Percentiles rank a stretch among this genome's conserved stretches.
These are phyloP conservation scores for Rossbeevera mucosa DNA, from an alignment of 768 basidiomycete species.

Conservation along the genomic window DNA sequence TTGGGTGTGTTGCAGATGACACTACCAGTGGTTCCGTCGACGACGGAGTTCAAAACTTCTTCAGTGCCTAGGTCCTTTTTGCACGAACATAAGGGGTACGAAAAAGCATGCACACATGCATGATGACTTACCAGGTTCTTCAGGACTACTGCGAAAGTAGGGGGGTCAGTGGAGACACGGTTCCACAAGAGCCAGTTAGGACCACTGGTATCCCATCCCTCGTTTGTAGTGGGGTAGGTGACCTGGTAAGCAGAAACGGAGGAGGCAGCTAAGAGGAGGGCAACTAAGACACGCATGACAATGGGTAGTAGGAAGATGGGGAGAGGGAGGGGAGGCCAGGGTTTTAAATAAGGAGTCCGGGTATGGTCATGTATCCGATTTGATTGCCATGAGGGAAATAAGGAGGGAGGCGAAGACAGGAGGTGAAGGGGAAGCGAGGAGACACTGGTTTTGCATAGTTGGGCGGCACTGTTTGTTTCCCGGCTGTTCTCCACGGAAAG, in stretches of 20 bases:
- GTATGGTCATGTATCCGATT: constrained; percentile 4
- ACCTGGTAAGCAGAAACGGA: constrained; percentile 63
- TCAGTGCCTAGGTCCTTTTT: neutral
- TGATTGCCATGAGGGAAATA: constrained; percentile 15
- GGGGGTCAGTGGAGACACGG: constrained; percentile 59
- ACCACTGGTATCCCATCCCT: constrained; percentile 57
- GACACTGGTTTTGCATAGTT: no score
- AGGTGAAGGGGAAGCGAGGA: no score
- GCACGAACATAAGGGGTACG: neutral
- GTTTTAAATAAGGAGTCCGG: neutral
- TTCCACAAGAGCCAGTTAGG: constrained; percentile 56
- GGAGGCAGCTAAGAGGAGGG: constrained; percentile 47
- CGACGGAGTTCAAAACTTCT: constrained; percentile 54
- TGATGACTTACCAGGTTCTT: constrained; percentile 49
- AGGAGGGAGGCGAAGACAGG: no score
- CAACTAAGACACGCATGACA: constrained; percentile 42
- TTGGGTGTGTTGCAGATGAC: constrained; percentile 50
- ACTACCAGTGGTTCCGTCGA: constrained; percentile 43
- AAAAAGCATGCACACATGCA: neutral
- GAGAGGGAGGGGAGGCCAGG: neutral
- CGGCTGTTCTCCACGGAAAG: no score
- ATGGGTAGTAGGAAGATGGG: neutral
- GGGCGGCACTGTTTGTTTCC: no score
- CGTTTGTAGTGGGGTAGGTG: constrained; percentile 40
- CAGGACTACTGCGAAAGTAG: constrained; percentile 66